Base-by-base conservation (phyloP, 768 basidiomycete species). In the Podaxis sp. region DNA sequence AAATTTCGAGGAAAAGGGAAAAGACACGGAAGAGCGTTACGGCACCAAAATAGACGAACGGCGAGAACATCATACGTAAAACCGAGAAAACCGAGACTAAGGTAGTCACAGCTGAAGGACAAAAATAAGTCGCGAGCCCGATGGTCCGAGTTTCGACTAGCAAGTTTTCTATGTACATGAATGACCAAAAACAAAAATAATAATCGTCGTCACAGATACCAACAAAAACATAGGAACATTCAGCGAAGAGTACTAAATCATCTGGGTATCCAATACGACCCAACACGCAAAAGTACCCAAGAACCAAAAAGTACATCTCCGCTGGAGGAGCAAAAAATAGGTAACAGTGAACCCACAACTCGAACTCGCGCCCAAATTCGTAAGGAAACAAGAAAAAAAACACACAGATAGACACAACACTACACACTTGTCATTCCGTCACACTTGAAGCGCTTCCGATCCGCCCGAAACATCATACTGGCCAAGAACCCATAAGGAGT, bases 401-500 rank as follows among this genome's bases (percentile, higher is more conserved):
- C 22, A 49, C 59, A 59, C 11, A 52, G 38, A 52, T 26, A 52
- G 38, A 52, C 48, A 52, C 39, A 40, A 24, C 36, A 56, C 54
- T 56, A 38, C 54, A 22, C 19, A 24, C 54, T 56, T 40, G 39
- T 26, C 26, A 28, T 51, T 56, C 54, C 19, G 24, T 28, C 49
- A 51, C 26, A 9, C 49, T 28, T 51, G 49, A 28, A 24, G n/a
- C 24, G 4, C 49, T 51, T 51, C 49, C 49, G 22, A 51, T 12
- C 42, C n/a, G 12, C 42, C 15, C 42, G 42, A 19, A 44, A 4
- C 22, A 51, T 24, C 49, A 51, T 64, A 66, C 49, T 53, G 53
- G 38, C 39, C 7, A 49, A 24, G 13, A 30, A 12, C 39, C 52
- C 68, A 65, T 63, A 70, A 70, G 54, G 54, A 58, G 65, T 66